phyloP scores from a whole-genome alignment of 441 rosid genomes.

The Adansonia rubrostipa region DNA sequence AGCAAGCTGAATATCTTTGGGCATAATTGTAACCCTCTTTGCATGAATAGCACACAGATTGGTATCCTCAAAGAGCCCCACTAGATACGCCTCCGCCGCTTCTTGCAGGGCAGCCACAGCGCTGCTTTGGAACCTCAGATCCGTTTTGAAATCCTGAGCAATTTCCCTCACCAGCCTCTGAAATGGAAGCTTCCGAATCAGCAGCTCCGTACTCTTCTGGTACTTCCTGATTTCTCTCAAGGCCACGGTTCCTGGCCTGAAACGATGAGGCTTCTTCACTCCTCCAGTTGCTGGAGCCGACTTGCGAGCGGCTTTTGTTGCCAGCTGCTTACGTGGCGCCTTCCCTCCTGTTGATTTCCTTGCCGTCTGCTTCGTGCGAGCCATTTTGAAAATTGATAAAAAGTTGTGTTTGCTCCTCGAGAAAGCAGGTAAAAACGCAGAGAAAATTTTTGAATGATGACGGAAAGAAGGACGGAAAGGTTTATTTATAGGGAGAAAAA shows the following conservation, averaged over 20 bases:
- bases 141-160: constrained; percentile 65
- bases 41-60: constrained; percentile 64
- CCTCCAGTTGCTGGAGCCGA: constrained; percentile 70
- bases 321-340: constrained; percentile 61
- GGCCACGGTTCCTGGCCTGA: too few relatives aligned
- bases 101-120: constrained; percentile 63
- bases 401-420: background rate
- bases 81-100: constrained; percentile 59
- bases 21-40: constrained; percentile 63
- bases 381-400: constrained; percentile 35
- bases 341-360: constrained; percentile 62
- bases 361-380: constrained; percentile 66
- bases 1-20: constrained; percentile 21
- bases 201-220: constrained; percentile 46
- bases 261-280: constrained; percentile 20
- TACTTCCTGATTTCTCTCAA: too few relatives aligned
- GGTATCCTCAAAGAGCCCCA: constrained; percentile 59
- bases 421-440: too few relatives aligned
- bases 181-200: constrained; percentile 61
- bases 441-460: background rate
- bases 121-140: constrained; percentile 58
- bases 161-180: constrained; percentile 62
- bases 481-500: constrained; percentile 20
- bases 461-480: background rate
- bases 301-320: constrained; percentile 56